These are phyloP conservation scores for Holtermannia corniformis DNA, from an alignment of 768 basidiomycete species.

Conservation along the genomic window DNA sequence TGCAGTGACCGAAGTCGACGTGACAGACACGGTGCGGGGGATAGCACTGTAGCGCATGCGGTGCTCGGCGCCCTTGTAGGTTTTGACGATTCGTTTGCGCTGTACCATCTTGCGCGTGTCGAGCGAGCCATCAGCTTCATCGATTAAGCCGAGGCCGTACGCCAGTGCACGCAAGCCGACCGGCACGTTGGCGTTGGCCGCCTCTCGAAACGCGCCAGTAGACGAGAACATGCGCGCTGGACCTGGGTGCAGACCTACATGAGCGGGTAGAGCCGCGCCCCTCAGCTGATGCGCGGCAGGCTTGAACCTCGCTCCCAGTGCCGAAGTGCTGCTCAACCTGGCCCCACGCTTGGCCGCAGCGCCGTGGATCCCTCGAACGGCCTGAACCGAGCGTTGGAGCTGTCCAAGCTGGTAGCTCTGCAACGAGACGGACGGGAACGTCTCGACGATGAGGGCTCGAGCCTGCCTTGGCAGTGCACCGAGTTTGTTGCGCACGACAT, in stretches of 20 bases:
- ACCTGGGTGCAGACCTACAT: neutral
- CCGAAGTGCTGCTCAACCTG: neutral
- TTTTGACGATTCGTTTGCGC: neutral
- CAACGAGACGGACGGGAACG: neutral
- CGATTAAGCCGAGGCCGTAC: neutral
- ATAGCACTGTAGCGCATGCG: neutral
- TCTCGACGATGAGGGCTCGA: neutral
- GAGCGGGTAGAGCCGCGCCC: neutral
- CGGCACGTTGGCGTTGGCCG: neutral
- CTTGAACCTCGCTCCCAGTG: neutral
- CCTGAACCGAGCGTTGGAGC: neutral
- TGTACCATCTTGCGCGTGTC: neutral
- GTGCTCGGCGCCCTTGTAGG: neutral
- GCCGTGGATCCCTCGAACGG: neutral
- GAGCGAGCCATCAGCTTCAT: neutral
- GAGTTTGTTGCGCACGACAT: neutral
- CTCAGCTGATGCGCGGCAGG: neutral
- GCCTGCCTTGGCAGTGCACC: neutral
- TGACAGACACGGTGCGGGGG: neutral
- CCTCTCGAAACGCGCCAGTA: neutral
- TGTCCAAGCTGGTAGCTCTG: neutral
- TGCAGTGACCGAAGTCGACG: neutral
- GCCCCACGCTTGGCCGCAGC: neutral
- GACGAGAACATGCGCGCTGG: neutral
- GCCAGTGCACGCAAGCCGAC: neutral